Evolutionary conservation across 306 rosid species (phyloP).

Genomic region (Prunus armeniaca): DNA sequence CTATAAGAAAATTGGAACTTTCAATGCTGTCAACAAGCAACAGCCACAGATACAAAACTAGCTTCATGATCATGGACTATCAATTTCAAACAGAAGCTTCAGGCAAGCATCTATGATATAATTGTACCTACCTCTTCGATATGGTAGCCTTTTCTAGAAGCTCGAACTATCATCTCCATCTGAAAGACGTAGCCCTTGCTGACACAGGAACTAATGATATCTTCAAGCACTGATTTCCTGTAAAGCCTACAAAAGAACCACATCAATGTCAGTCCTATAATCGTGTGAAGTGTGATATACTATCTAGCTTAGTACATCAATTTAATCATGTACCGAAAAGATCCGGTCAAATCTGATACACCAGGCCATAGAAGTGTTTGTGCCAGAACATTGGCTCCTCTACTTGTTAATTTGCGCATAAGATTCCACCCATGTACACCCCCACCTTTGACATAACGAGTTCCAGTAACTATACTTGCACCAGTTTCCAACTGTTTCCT

Average conservation of each 20-base stretch:
- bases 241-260: constrained; percentile 62
- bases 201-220: constrained; percentile 82
- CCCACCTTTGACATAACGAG: constrained; percentile 91
- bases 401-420: constrained; percentile 96
- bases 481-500: constrained; percentile 77
- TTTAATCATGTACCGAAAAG: constrained; percentile 62
- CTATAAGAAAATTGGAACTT: not conserved
- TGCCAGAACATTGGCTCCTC: constrained; percentile 98
- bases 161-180: constrained; percentile 98
- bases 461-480: constrained; percentile 92
- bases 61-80: not conserved
- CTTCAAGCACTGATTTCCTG: constrained; percentile 82
- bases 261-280: constrained; percentile 23
- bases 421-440: constrained; percentile 99
- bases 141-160: constrained; percentile 86
- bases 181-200: constrained; percentile 97
- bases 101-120: not conserved
- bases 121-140: constrained; percentile 89
- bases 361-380: constrained; percentile 97
- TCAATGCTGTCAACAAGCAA: not conserved
- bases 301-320: constrained; percentile 20
- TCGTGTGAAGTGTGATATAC: constrained; percentile 16
- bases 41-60: not conserved
- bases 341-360: constrained; percentile 96
- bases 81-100: constrained; percentile 18